These are phyloP conservation scores for Endotrypanum monterogeii DNA, from an alignment of 208 protist genomes.

Conservation along the genomic window DNA sequence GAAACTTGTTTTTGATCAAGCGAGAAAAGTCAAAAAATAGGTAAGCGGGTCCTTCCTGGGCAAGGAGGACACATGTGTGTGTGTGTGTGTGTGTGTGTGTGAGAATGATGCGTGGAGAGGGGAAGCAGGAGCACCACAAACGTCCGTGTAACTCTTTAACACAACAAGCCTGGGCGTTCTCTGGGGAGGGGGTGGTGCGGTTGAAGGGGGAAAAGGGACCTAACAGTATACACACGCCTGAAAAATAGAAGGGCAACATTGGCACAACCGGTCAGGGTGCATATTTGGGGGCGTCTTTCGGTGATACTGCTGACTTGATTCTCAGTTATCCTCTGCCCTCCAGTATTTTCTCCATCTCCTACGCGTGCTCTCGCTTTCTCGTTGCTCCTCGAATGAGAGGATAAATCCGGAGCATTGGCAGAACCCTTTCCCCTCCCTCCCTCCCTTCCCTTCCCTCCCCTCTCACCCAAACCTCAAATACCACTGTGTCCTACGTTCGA, in stretches of 20 bases:
- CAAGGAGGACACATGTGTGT: background rate
- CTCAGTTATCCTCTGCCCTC: background rate
- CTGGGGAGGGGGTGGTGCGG: background rate
- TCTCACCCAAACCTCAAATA: background rate
- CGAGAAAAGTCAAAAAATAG: background rate
- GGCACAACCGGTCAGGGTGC: background rate
- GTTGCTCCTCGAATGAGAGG: too few relatives aligned
- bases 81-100: background rate
- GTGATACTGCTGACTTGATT: background rate
- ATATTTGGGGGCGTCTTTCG: background rate
- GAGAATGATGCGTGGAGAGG: too few relatives aligned
- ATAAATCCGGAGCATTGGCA: background rate
- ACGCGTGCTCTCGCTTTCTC: background rate
- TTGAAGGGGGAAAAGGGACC: background rate
- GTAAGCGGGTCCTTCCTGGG: background rate
- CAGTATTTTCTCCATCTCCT: background rate
- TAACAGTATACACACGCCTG: too few relatives aligned
- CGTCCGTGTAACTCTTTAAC: background rate
- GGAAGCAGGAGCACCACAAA: too few relatives aligned
- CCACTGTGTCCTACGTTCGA: background rate
- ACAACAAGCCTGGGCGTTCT: background rate
- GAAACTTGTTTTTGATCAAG: background rate
- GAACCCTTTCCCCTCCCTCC: background rate
- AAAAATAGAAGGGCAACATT: background rate
- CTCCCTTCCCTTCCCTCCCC: background rate